Percentiles rank a stretch among this genome's conserved stretches.
phyloP scores from a whole-genome alignment of 1,284 basidiomycete genomes.

The Anthracocystis walkeri region DNA sequence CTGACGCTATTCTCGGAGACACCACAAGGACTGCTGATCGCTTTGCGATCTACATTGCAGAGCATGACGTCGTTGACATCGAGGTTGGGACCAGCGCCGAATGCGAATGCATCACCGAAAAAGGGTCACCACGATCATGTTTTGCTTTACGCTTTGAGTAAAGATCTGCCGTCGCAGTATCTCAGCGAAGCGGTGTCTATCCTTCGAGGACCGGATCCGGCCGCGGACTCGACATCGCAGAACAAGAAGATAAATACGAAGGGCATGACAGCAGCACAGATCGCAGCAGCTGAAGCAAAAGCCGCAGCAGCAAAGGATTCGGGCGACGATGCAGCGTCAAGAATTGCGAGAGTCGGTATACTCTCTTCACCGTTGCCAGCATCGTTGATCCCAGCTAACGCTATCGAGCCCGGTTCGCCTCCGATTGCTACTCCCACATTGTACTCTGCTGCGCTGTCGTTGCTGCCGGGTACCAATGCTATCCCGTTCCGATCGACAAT shows the following conservation, averaged over 20 bases:
- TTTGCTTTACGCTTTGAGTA: slow-evolving; percentile 57
- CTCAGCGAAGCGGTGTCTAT: slow-evolving; percentile 51
- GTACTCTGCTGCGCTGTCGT: slow-evolving; percentile 52
- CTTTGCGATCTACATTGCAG: slow-evolving; percentile 49
- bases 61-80: slow-evolving; percentile 44
- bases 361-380: slow-evolving; percentile 50
- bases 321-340: slow-evolving; percentile 10
- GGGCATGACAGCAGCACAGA: slow-evolving; percentile 34
- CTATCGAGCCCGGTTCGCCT: slow-evolving; percentile 33
- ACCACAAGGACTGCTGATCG: slow-evolving; percentile 52
- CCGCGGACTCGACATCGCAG: neutral
- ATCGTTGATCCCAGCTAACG: slow-evolving; percentile 46
- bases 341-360: slow-evolving; percentile 48
- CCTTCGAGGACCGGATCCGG: slow-evolving; percentile 37
- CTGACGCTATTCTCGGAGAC: slow-evolving; percentile 55
- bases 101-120: slow-evolving; percentile 5
- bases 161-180: slow-evolving; percentile 50
- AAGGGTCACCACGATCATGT: slow-evolving; percentile 42
- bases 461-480: slow-evolving; percentile 47
- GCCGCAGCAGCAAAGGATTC: slow-evolving; percentile 2
- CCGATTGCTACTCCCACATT: slow-evolving; percentile 36
- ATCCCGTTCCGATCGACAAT: slow-evolving; percentile 59
- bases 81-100: slow-evolving; percentile 28
- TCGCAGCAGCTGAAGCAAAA: slow-evolving; percentile 24
- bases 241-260: slow-evolving; percentile 7